phyloP scores from a whole-genome alignment of 805 yeast genomes.

The Debaryomyces prosopidis region DNA sequence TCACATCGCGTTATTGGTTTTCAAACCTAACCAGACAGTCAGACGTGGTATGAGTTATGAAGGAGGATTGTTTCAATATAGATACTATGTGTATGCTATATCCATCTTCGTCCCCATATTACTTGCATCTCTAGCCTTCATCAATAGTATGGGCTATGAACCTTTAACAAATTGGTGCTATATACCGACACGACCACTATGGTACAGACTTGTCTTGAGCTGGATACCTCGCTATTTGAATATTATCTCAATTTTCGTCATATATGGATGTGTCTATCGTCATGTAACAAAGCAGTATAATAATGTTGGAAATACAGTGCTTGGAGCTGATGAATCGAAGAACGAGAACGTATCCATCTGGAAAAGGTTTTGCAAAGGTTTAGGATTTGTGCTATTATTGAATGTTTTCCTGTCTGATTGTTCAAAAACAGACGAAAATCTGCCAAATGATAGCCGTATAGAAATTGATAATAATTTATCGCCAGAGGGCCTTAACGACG shows the following conservation, averaged over 20 bases:
- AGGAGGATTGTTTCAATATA: conserved; percentile 69
- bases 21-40: conserved; percentile 49
- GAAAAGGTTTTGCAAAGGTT: neutral
- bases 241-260: conserved; percentile 54
- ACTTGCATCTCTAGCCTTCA: conserved; percentile 72
- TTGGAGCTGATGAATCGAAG: neutral
- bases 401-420: neutral
- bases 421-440: neutral
- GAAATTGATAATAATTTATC: neutral
- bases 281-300: conserved; percentile 1
- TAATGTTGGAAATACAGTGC: neutral
- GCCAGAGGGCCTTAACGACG: neutral
- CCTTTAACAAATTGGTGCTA: conserved; percentile 78
- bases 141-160: conserved; percentile 52
- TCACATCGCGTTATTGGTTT: conserved; percentile 74
- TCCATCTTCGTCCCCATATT: conserved; percentile 63
- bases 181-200: conserved; percentile 66
- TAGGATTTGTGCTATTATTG: neutral
- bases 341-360: neutral
- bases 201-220: conserved; percentile 72
- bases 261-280: conserved; percentile 38
- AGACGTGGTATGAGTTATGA: conserved; percentile 45
- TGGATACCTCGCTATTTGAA: conserved; percentile 82
- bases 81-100: conserved; percentile 57
- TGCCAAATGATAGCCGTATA: neutral